phyloP scores from a whole-genome alignment of 2,329 filamentous ascomycete species.

The Fusarium nanum region DNA sequence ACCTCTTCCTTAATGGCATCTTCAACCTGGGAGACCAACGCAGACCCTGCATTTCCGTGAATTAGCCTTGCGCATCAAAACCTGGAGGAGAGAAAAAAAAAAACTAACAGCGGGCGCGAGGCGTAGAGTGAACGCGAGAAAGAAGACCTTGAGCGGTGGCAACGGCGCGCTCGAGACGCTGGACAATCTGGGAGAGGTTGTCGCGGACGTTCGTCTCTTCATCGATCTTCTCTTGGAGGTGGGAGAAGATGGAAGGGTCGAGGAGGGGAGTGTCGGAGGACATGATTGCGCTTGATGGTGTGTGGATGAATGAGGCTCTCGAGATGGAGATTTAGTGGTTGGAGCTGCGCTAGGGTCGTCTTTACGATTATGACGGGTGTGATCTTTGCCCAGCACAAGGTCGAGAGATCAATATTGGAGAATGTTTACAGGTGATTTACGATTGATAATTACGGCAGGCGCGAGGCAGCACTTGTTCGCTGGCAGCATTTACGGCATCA shows the following conservation, averaged over 20 bases:
- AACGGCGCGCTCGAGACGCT: slow-evolving; percentile 85
- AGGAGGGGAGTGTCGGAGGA: slow-evolving; percentile 57
- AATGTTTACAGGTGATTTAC: background rate
- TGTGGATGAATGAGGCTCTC: slow-evolving; percentile 29
- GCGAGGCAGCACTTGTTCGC: background rate
- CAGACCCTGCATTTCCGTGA: slow-evolving; percentile 60
- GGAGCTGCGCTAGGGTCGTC: slow-evolving; percentile 23
- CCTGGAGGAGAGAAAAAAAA: background rate
- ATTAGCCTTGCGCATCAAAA: background rate
- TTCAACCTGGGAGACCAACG: slow-evolving; percentile 77
- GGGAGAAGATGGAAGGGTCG: slow-evolving; percentile 85
- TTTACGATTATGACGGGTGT: background rate
- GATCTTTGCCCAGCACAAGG: slow-evolving; percentile 10
- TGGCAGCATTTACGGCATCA: background rate
- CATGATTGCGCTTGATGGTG: slow-evolving; percentile 43
- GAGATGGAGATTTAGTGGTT: slow-evolving; percentile 10
- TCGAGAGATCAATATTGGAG: background rate
- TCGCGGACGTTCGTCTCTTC: slow-evolving; percentile 86
- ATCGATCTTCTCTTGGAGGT: slow-evolving; percentile 89
- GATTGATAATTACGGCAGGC: background rate
- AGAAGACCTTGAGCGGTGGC: slow-evolving; percentile 84
- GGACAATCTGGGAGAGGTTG: slow-evolving; percentile 82
- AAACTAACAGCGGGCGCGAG: slow-evolving; percentile 66
- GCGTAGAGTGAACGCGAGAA: slow-evolving; percentile 89
- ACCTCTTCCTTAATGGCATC: slow-evolving; percentile 79